Conservation (phyloP, 352 stramenopile genomes). For the Peronospora destructor region DNA sequence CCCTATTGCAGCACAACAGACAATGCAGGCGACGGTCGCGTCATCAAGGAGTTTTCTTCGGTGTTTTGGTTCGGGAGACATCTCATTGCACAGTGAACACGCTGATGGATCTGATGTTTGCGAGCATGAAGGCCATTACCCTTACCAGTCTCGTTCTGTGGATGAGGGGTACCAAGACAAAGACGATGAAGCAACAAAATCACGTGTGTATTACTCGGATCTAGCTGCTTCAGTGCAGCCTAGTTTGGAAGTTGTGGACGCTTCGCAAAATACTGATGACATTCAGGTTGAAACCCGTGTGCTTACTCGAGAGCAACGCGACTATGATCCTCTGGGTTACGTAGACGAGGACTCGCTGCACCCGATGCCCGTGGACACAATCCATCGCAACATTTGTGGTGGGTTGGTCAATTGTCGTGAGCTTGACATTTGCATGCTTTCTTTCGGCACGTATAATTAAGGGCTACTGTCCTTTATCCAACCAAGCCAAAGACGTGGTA, state of each 20-base stretch:
- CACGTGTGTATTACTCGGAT: constrained; percentile 37
- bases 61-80: no score
- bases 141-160: constrained; percentile 33
- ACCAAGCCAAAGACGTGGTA: constrained; percentile 7
- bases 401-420: constrained; percentile 27
- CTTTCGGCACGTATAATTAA: constrained; percentile 56
- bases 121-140: constrained; percentile 43
- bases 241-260: constrained; percentile 4
- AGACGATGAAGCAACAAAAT: constrained; percentile 18
- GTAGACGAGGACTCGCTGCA: constrained; percentile 57
- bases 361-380: constrained; percentile 12
- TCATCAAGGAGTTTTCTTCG: no score
- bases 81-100: no score
- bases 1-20: no score
- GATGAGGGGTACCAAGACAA: constrained; percentile 30
- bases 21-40: no score
- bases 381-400: constrained; percentile 43
- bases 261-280: constrained; percentile 18
- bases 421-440: constrained; percentile 41
- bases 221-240: constrained; percentile 22
- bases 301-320: constrained; percentile 38
- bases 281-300: constrained; percentile 55
- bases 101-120: no score
- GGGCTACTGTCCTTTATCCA: constrained; percentile 38
- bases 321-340: constrained; percentile 51